Conservation (phyloP, 2,329 filamentous ascomycete species). For the Ceratocystis albifundus region DNA sequence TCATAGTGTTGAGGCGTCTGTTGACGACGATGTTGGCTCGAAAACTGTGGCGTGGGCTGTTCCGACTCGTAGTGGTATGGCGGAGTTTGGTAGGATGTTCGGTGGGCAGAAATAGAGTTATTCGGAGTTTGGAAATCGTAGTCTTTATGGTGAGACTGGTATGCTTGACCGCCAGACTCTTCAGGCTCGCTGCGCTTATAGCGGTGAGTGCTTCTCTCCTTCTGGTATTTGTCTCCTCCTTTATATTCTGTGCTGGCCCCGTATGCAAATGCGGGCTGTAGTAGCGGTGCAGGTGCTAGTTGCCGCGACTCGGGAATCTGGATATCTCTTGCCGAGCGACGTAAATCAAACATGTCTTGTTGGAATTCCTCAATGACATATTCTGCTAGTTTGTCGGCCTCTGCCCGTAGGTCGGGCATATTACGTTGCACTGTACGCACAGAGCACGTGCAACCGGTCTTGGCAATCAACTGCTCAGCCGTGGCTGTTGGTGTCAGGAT, state of each 20-base stretch:
- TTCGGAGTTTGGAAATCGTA: not conserved
- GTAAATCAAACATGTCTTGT: slow-evolving; percentile 17
- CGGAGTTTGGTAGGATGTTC: not conserved
- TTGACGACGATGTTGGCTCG: not conserved
- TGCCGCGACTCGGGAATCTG: not conserved
- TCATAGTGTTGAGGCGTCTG: not conserved
- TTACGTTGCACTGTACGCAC: slow-evolving; percentile 21
- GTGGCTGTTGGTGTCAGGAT: slow-evolving; percentile 21
- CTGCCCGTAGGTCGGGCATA: slow-evolving; percentile 17
- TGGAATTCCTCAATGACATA: slow-evolving; percentile 21
- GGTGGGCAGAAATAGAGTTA: not conserved
- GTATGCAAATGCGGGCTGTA: not conserved
- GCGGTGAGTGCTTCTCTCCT: not conserved
- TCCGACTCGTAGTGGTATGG: not conserved
- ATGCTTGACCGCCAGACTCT: not conserved
- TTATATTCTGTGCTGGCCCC: not conserved
- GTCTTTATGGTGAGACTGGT: not conserved
- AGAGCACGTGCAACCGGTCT: slow-evolving; percentile 21
- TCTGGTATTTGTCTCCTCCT: not conserved
- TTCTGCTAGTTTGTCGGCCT: slow-evolving; percentile 20
- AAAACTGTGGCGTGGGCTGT: not conserved
- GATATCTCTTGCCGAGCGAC: not conserved
- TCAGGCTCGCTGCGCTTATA: not conserved
- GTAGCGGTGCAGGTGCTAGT: slow-evolving; percentile 1
- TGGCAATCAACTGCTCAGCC: slow-evolving; percentile 21